A percentile compares a stretch with the other conserved stretches of the same genome.
These are phyloP conservation scores for sunflower (Helianthus annuus) DNA, from an alignment of 129 eudicot genomes.

Conservation along the genomic window HanXRQr2.0-SUNRISE NC_035447.2:44112429-44112928, in stretches of 20 bases:
- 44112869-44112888: too few relatives aligned
- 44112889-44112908: too few relatives aligned
- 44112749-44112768: slow-evolving; percentile 61
- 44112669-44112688: background rate
- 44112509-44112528: slow-evolving; percentile 86
- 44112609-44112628: background rate
- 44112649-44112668: background rate
- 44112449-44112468: background rate
- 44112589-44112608: background rate
- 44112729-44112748: slow-evolving; percentile 93
- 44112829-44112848: too few relatives aligned
- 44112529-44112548: slow-evolving; percentile 79
- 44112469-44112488: slow-evolving; percentile 77
- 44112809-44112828: slow-evolving; percentile 45
- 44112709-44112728: slow-evolving; percentile 88
- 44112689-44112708: slow-evolving; percentile 18
- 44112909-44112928: too few relatives aligned
- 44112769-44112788: slow-evolving; percentile 35
- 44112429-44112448: slow-evolving; percentile 5
- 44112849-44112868: too few relatives aligned
- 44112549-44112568: slow-evolving; percentile 86
- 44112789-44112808: slow-evolving; percentile 82
- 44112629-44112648: background rate
- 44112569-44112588: slow-evolving; percentile 13
- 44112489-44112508: slow-evolving; percentile 66